Conservation (phyloP, 257 asterid species). For the Vinca minor region DNA sequence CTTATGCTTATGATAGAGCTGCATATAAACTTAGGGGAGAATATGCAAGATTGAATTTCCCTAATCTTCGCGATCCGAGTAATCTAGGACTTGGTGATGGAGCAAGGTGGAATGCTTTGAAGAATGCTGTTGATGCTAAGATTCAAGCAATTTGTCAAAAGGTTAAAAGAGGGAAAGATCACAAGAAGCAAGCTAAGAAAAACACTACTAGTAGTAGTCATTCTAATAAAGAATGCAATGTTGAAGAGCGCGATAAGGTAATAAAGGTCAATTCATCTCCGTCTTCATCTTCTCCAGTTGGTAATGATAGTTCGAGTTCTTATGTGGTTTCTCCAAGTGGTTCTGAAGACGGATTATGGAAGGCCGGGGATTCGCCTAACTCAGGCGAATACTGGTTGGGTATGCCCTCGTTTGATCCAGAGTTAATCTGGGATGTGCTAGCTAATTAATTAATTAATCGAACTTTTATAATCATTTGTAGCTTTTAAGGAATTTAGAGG, state of each 20-base stretch:
- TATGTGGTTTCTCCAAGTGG: conserved; percentile 32
- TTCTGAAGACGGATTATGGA: conserved; percentile 52
- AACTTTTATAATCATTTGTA: no score
- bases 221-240: conserved; percentile 4
- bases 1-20: conserved; percentile 88
- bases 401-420: conserved; percentile 88
- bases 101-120: conserved; percentile 42
- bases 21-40: conserved; percentile 96
- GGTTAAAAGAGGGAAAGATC: conserved; percentile 53
- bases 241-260: conserved; percentile 18
- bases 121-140: conserved; percentile 77
- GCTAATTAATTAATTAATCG: conserved; percentile 73
- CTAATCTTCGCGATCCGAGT: conserved; percentile 54
- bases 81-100: conserved; percentile 50
- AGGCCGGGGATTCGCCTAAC: conserved; percentile 34
- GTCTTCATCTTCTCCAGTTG: no score
- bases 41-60: conserved; percentile 80
- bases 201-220: background rate
- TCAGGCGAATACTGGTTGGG: conserved; percentile 42
- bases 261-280: conserved; percentile 25
- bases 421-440: conserved; percentile 84
- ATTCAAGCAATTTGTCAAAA: conserved; percentile 72
- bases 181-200: conserved; percentile 24
- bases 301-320: no score
- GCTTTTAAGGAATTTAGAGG: no score